phyloP scores from a whole-genome alignment of 768 basidiomycete genomes.

The Amanita brunnescens region DNA sequence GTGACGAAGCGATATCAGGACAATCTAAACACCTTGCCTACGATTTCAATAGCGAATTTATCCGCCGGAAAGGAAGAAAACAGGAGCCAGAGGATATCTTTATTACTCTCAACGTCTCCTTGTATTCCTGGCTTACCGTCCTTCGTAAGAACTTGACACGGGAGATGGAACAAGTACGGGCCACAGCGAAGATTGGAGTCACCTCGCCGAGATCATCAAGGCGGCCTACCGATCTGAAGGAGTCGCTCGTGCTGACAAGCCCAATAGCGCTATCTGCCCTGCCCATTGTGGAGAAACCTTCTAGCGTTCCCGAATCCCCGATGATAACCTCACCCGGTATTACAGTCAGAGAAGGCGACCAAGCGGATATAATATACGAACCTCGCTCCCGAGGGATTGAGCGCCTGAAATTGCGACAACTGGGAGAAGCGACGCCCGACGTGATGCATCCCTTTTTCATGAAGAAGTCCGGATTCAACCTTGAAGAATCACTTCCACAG shows the following conservation, averaged over 20 bases:
- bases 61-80: slow-evolving; percentile 40
- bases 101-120: slow-evolving; percentile 74
- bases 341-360: neutral
- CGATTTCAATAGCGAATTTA: slow-evolving; percentile 65
- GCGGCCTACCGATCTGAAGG: slow-evolving; percentile 15
- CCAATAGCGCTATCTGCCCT: neutral
- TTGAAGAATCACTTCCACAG: slow-evolving; percentile 79
- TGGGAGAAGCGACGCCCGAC: slow-evolving; percentile 84
- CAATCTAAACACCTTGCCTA: slow-evolving; percentile 41
- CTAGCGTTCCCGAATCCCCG: neutral
- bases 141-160: slow-evolving; percentile 66
- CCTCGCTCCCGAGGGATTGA: slow-evolving; percentile 61
- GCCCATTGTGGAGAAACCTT: neutral
- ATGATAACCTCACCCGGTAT: slow-evolving; percentile 3
- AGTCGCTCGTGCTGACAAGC: slow-evolving; percentile 28
- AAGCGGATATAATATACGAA: slow-evolving; percentile 36
- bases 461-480: slow-evolving; percentile 75
- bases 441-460: slow-evolving; percentile 85
- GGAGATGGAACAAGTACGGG: slow-evolving; percentile 70
- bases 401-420: slow-evolving; percentile 74
- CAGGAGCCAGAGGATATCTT: slow-evolving; percentile 65
- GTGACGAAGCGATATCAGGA: slow-evolving; percentile 46
- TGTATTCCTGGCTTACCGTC: slow-evolving; percentile 76
- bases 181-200: slow-evolving; percentile 27
- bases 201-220: neutral